These are phyloP conservation scores for Cotoneaster glaucophyllus DNA, from an alignment of 306 rosid genomes.

Conservation along the genomic window DNA sequence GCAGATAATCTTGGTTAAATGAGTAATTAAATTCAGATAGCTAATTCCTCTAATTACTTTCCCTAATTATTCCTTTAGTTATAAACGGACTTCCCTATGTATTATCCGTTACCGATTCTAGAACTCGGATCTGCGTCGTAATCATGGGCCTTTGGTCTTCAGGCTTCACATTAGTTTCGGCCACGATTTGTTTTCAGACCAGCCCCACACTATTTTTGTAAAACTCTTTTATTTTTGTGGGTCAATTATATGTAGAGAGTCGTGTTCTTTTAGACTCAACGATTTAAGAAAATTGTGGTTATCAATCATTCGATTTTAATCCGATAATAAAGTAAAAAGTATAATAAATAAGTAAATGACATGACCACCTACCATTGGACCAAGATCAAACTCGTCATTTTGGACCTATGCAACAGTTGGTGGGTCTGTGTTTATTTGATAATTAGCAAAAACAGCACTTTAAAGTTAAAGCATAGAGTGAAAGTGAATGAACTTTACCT, in stretches of 20 bases:
- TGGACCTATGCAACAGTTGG: no score
- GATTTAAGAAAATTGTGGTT: no score
- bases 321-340: neutral
- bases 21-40: neutral
- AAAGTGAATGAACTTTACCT: no score
- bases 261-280: rapidly evolving
- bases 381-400: no score
- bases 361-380: no score
- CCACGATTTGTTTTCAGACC: neutral
- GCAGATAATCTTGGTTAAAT: neutral
- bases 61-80: neutral
- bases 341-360: no score
- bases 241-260: no score
- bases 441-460: no score
- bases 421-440: no score
- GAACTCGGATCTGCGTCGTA: neutral
- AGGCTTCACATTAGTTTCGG: neutral
- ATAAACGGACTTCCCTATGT: neutral
- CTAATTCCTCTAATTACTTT: neutral
- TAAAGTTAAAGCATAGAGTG: no score
- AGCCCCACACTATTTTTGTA: neutral
- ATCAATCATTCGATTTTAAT: neutral
- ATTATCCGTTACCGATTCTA: no score
- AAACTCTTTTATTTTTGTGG: no score
- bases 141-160: neutral